Evolutionary conservation across 2,329 filamentous ascomycete genomes (phyloP).

Genomic region (Penicillium sp.): DNA sequence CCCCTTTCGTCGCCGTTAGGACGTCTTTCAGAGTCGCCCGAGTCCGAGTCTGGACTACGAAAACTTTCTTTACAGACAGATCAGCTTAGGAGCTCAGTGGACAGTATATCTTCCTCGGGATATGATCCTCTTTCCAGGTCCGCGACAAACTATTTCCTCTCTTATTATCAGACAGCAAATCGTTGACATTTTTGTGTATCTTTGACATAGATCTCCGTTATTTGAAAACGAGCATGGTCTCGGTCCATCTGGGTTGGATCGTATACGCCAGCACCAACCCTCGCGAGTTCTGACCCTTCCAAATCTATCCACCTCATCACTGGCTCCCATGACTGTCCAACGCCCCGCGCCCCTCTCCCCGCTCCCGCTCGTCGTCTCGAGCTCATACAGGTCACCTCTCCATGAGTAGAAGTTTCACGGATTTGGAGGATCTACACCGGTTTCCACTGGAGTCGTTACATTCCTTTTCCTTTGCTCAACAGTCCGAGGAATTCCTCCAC

Average conservation of each 20-base stretch:
- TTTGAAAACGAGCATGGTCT: constrained; percentile 87
- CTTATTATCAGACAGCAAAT: not conserved
- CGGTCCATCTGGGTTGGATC: constrained; percentile 80
- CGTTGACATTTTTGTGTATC: constrained; percentile 16
- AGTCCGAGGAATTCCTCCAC: constrained; percentile 87
- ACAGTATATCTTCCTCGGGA: constrained; percentile 64
- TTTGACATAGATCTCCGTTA: constrained; percentile 66
- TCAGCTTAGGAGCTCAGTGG: constrained; percentile 72
- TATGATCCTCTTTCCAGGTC: constrained; percentile 74
- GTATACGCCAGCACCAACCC: constrained; percentile 84
- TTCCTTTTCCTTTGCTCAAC: constrained; percentile 96
- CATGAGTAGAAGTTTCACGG: constrained; percentile 68
- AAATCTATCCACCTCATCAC: constrained; percentile 62
- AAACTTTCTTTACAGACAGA: constrained; percentile 53
- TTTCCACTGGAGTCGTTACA: constrained; percentile 96
- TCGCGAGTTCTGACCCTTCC: constrained; percentile 65
- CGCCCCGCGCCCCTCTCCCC: constrained; percentile 72
- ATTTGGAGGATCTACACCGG: constrained; percentile 78
- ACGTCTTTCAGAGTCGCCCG: constrained; percentile 37
- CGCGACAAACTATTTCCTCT: constrained; percentile 29
- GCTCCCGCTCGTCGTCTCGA: constrained; percentile 59
- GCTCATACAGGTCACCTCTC: constrained; percentile 56
- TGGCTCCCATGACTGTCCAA: constrained; percentile 58
- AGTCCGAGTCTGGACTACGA: constrained; percentile 42
- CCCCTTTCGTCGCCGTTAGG: constrained; percentile 41